Percentiles rank a stretch among this genome's conserved stretches.
phyloP scores from a whole-genome alignment of 2,329 filamentous ascomycete species.

The Aureobasidium sp. region DNA sequence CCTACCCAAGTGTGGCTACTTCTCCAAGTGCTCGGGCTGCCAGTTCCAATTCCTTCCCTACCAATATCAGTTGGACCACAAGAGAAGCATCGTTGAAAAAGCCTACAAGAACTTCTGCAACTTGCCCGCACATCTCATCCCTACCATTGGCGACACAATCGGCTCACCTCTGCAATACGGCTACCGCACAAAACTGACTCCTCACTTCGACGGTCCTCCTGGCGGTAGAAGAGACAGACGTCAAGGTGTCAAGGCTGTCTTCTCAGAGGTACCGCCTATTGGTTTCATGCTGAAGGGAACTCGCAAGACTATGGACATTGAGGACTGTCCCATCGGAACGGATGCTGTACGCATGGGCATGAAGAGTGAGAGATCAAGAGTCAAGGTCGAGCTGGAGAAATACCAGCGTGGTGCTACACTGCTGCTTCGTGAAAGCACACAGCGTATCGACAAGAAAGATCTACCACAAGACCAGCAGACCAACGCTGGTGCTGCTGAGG shows the following conservation, averaged over 20 bases:
- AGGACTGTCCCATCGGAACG: conserved; percentile 94
- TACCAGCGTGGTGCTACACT: conserved; percentile 82
- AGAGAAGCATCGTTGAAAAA: conserved; percentile 79
- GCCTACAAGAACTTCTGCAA: conserved; percentile 88
- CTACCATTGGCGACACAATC: conserved; percentile 72
- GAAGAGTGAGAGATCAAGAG: conserved; percentile 66
- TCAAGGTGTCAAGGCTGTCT: conserved; percentile 47
- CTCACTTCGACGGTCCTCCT: conserved; percentile 81
- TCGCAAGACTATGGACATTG: conserved; percentile 77
- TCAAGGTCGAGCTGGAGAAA: conserved; percentile 58
- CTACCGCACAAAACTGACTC: conserved; percentile 94
- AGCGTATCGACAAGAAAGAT: conserved; percentile 48
- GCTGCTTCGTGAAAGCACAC: conserved; percentile 77
- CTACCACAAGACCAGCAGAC: conserved; percentile 17
- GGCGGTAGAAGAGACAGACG: conserved; percentile 39
- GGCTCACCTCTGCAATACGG: conserved; percentile 84
- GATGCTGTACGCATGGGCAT: conserved; percentile 74
- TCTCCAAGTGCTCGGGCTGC: conserved; percentile 78
- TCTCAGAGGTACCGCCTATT: conserved; percentile 63
- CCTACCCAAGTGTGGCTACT: conserved; percentile 77
- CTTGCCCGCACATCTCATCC: conserved; percentile 65
- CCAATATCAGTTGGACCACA: conserved; percentile 72
- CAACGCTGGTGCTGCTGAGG: conserved; percentile 22
- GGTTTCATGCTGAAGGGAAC: conserved; percentile 88
- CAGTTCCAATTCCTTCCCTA: conserved; percentile 98